These are phyloP conservation scores for Pholiota conissans DNA, from an alignment of 768 basidiomycete genomes.

Conservation along the genomic window DNA sequence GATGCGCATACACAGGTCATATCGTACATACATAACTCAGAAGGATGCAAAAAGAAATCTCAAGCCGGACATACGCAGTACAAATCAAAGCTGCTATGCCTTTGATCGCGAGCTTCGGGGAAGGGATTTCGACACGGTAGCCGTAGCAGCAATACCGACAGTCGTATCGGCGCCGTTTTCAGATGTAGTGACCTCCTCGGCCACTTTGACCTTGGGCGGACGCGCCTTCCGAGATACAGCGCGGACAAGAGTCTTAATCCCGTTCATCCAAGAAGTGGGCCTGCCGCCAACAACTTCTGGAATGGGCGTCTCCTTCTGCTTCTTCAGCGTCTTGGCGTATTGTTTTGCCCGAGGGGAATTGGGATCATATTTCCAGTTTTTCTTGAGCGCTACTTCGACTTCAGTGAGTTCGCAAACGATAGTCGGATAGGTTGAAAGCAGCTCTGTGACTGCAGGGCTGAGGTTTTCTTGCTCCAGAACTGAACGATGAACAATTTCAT, in stretches of 20 bases:
- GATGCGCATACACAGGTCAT: too few relatives aligned
- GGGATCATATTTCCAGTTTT: constrained; percentile 45
- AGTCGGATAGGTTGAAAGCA: constrained; percentile 40
- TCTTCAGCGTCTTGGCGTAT: constrained; percentile 16
- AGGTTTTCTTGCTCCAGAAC: constrained; percentile 46
- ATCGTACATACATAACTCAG: too few relatives aligned
- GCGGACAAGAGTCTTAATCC: constrained; percentile 9
- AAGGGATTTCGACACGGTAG: neutral
- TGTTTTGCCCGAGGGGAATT: constrained; percentile 19
- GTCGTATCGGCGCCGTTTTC: neutral
- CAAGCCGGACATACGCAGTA: too few relatives aligned
- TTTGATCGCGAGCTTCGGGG: neutral
- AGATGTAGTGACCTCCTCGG: neutral
- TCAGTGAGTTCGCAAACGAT: constrained; percentile 45
- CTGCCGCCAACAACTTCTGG: neutral
- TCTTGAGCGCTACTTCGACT: constrained; percentile 52
- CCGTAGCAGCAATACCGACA: neutral
- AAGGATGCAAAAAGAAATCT: too few relatives aligned
- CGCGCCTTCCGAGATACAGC: constrained; percentile 8
- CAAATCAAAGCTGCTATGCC: neutral
- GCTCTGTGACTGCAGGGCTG: constrained; percentile 31
- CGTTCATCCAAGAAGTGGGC: constrained; percentile 3
- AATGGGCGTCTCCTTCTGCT: constrained; percentile 1
- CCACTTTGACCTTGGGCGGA: neutral
- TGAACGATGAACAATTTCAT: constrained; percentile 64